These are phyloP conservation scores for Phytophthora vignae DNA, from an alignment of 352 stramenopile species.

Conservation along the genomic window DNA sequence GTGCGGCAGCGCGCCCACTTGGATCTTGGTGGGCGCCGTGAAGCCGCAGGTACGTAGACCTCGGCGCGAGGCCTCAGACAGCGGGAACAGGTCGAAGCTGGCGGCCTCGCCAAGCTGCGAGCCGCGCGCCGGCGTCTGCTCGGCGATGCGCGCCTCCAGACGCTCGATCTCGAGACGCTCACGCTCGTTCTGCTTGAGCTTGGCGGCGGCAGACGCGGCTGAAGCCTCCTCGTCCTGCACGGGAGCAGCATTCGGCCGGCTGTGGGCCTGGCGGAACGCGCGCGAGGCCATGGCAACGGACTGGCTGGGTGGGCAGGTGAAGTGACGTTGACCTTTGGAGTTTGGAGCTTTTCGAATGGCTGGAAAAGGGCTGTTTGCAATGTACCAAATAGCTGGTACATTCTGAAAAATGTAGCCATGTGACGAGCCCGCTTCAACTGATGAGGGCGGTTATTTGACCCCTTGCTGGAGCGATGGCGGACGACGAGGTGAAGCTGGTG, in stretches of 20 bases:
- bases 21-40: conserved; percentile 89
- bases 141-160: conserved; percentile 67
- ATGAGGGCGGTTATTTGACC: conserved; percentile 3
- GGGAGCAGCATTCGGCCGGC: conserved; percentile 14
- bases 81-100: conserved; percentile 87
- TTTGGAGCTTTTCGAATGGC: conserved; percentile 33
- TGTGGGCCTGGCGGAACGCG: conserved; percentile 40
- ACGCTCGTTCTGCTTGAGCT: conserved; percentile 80
- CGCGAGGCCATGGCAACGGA: conserved; percentile 37
- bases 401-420: conserved; percentile 24
- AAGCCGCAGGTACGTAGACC: conserved; percentile 83
- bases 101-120: conserved; percentile 76
- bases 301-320: neutral
- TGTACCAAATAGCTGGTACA: conserved; percentile 2
- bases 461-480: conserved; percentile 4
- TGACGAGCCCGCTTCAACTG: conserved; percentile 32
- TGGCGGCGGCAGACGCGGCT: conserved; percentile 39
- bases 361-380: conserved; percentile 13
- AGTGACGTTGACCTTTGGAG: neutral
- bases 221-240: conserved; percentile 21
- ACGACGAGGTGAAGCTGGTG: conserved; percentile 46
- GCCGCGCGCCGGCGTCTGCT: conserved; percentile 79
- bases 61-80: conserved; percentile 83
- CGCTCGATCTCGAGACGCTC: conserved; percentile 75
- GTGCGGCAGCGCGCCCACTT: conserved; percentile 89